Percentiles rank a stretch among this genome's conserved stretches.
Conservation (phyloP, 2,329 filamentous ascomycete species). For the Ascocoryne sarcoides region DNA sequence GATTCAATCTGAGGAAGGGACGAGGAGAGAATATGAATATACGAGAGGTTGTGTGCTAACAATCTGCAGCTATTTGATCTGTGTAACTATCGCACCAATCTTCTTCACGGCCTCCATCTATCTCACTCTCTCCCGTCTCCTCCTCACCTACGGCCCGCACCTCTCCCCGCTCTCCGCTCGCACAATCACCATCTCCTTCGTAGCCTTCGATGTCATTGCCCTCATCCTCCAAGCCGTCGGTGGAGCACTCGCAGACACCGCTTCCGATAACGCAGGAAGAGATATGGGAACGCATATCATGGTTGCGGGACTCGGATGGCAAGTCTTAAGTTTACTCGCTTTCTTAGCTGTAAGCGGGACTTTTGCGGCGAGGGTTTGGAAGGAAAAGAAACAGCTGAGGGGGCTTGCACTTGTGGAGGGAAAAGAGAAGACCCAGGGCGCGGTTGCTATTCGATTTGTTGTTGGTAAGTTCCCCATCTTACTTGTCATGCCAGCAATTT, state of each 20-base stretch:
- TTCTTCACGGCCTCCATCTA: conserved; percentile 54
- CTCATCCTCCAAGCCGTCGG: conserved; percentile 50
- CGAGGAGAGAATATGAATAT: too few species aligned
- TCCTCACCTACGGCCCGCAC: conserved; percentile 34
- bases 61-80: conserved; percentile 42
- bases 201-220: conserved; percentile 45
- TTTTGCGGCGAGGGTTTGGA: conserved; percentile 14
- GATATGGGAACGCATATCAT: conserved; percentile 26
- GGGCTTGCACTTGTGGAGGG: not conserved
- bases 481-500: too few species aligned
- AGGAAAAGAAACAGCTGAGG: not conserved
- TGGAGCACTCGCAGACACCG: conserved; percentile 45
- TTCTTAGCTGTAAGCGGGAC: conserved; percentile 18
- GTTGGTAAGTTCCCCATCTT: not conserved
- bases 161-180: conserved; percentile 35
- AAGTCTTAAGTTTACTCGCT: conserved; percentile 25
- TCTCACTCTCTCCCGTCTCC: conserved; percentile 45
- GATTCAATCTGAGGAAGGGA: too few species aligned
- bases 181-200: conserved; percentile 37
- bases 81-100: conserved; percentile 32
- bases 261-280: conserved; percentile 19
- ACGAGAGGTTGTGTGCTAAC: not conserved
- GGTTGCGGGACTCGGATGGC: conserved; percentile 32
- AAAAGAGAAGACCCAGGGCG: not conserved
- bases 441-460: too few species aligned